phyloP scores from a whole-genome alignment of 2,329 filamentous ascomycete genomes.

The Sclerotinia nivalis region DNA sequence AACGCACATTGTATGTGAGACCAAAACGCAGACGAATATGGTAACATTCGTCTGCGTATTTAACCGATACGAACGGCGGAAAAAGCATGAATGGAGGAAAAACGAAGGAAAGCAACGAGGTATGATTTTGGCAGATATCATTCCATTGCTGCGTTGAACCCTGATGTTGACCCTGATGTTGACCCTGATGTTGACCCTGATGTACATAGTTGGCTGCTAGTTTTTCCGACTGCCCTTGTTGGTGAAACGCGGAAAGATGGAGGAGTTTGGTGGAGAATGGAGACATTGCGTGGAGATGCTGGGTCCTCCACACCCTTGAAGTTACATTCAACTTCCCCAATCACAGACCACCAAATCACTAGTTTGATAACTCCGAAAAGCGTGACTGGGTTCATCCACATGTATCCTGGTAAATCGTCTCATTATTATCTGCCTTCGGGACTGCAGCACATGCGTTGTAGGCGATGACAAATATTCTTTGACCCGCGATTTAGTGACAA shows the following conservation, averaged over 20 bases:
- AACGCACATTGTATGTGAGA: background rate
- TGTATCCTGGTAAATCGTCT: slow-evolving; percentile 3
- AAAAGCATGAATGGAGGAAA: background rate
- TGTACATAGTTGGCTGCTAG: background rate
- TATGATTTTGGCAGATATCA: background rate
- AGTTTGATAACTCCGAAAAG: slow-evolving; percentile 6
- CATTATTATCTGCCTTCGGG: background rate
- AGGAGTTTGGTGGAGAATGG: slow-evolving; percentile 17
- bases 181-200: background rate
- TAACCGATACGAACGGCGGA: background rate
- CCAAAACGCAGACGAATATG: background rate
- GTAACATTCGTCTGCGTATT: background rate
- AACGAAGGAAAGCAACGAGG: background rate
- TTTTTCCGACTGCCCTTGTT: slow-evolving; percentile 1
- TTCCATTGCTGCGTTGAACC: slow-evolving; percentile 3
- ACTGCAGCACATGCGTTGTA: background rate
- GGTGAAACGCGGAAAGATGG: slow-evolving; percentile 12
- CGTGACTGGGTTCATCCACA: background rate
- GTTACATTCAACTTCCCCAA: slow-evolving; percentile 15
- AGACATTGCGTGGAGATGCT: slow-evolving; percentile 3
- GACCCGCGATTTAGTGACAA: background rate
- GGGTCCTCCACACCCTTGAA: slow-evolving; percentile 15
- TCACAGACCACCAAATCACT: slow-evolving; percentile 10
- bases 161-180: background rate
- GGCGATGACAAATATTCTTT: background rate